Evolutionary conservation across 108 stramenopile genomes (phyloP).

Genomic region (Mayamaea pseudoterrestris): DNA sequence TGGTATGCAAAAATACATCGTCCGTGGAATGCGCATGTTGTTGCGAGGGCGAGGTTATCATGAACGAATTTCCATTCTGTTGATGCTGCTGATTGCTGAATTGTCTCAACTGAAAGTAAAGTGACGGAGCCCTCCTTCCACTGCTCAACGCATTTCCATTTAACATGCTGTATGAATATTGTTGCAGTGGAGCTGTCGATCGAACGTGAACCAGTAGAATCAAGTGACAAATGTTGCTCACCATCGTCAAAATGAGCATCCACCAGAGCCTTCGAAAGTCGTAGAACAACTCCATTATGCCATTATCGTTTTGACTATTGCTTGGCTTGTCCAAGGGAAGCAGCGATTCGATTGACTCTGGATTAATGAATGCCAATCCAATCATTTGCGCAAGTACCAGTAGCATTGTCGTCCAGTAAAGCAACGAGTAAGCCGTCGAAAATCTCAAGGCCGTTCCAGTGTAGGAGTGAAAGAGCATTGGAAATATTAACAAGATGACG

Average conservation of each 20-base stretch:
- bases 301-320: not conserved
- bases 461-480: constrained; percentile 64
- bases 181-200: constrained; percentile 72
- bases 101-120: too few relatives aligned
- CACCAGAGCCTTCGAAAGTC: constrained; percentile 37
- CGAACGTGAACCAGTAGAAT: constrained; percentile 66
- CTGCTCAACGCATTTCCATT: too few relatives aligned
- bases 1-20: constrained; percentile 3
- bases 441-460: constrained; percentile 54
- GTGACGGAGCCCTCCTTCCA: too few relatives aligned
- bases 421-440: constrained; percentile 32
- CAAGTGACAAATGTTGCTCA: constrained; percentile 48
- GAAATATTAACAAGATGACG: constrained; percentile 41
- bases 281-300: constrained; percentile 9
- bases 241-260: constrained; percentile 32
- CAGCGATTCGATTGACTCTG: constrained; percentile 21
- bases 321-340: constrained; percentile 2
- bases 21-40: not conserved
- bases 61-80: too few relatives aligned
- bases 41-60: too few relatives aligned
- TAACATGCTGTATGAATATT: too few relatives aligned
- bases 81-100: too few relatives aligned
- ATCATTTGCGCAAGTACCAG: constrained; percentile 47
- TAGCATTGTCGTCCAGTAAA: constrained; percentile 36
- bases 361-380: constrained; percentile 41